Evolutionary conservation across 1,284 basidiomycete genomes (phyloP).

Genomic region (Sparassis latifolia): DNA sequence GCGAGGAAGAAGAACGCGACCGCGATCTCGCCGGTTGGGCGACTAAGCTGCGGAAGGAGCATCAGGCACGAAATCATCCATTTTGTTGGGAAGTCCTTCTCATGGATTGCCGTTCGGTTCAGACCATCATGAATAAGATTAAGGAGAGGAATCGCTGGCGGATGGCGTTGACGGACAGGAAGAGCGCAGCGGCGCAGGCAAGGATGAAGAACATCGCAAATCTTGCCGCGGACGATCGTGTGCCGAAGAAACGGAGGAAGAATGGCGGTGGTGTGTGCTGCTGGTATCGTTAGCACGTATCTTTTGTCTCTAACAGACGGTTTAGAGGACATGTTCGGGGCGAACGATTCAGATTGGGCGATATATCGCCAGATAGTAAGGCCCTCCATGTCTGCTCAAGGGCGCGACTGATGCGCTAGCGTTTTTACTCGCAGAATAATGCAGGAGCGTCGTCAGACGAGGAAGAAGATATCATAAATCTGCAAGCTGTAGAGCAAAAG

Average conservation of each 20-base stretch:
- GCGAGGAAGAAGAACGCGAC: conserved; percentile 77
- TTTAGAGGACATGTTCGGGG: conserved; percentile 90
- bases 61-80: conserved; percentile 51
- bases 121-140: conserved; percentile 80
- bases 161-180: conserved; percentile 82
- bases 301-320: background rate
- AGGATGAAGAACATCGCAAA: conserved; percentile 97
- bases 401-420: background rate
- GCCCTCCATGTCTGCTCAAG: background rate
- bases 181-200: conserved; percentile 92
- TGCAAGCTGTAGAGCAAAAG: conserved; percentile 76
- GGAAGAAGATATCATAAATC: conserved; percentile 80
- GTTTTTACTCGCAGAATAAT: conserved; percentile 49
- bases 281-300: background rate
- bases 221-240: conserved; percentile 79
- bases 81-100: background rate
- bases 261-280: conserved; percentile 57
- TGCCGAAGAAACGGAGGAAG: conserved; percentile 77
- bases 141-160: conserved; percentile 79
- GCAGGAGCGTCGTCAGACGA: conserved; percentile 91
- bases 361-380: conserved; percentile 94
- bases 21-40: conserved; percentile 72
- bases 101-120: background rate
- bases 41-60: conserved; percentile 62
- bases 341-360: conserved; percentile 95